Percentiles rank a stretch among this genome's conserved stretches.
These are phyloP conservation scores for Hypoxylon sp. DNA, from an alignment of 2,329 filamentous ascomycete genomes.

Conservation along the genomic window DNA sequence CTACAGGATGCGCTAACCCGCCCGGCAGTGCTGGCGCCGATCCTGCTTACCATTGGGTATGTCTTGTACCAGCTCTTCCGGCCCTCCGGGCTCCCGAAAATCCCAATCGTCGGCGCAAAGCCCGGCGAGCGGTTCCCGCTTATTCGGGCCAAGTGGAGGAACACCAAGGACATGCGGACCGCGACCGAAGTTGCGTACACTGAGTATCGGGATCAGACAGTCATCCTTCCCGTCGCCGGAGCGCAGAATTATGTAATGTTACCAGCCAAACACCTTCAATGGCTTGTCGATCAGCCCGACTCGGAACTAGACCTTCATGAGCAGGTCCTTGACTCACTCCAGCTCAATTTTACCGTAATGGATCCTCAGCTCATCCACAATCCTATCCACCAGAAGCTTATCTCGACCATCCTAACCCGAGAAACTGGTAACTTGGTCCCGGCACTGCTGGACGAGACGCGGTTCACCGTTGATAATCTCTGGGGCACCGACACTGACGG, in stretches of 20 bases:
- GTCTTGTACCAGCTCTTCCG: slow-evolving; percentile 50
- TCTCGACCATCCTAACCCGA: slow-evolving; percentile 51
- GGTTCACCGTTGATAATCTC: slow-evolving; percentile 44
- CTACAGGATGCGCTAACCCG: slow-evolving; percentile 40
- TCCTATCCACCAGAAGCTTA: slow-evolving; percentile 49
- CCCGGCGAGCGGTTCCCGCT: slow-evolving; percentile 56
- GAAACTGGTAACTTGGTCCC: slow-evolving; percentile 54
- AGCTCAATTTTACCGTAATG: slow-evolving; percentile 49
- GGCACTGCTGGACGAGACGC: slow-evolving; percentile 51
- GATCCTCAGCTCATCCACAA: slow-evolving; percentile 47
- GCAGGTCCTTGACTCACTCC: slow-evolving; percentile 44
- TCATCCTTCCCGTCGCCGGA: slow-evolving; percentile 50
- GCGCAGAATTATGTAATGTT: slow-evolving; percentile 48
- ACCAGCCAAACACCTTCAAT: slow-evolving; percentile 51
- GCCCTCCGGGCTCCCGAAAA: slow-evolving; percentile 47
- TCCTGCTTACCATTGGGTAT: slow-evolving; percentile 45
- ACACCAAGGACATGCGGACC: slow-evolving; percentile 51
- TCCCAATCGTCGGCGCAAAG: slow-evolving; percentile 53
- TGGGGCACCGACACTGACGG: slow-evolving; percentile 47
- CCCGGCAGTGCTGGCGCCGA: slow-evolving; percentile 50
- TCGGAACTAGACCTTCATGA: slow-evolving; percentile 47
- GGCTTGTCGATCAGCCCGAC: slow-evolving; percentile 54
- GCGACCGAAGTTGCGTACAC: slow-evolving; percentile 48
- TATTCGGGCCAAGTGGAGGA: slow-evolving; percentile 52
- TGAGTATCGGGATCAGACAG: slow-evolving; percentile 48